Evolutionary conservation across 192 early-diverging fungal species (phyloP).

Genomic region (Linnemannia exigua): DNA sequence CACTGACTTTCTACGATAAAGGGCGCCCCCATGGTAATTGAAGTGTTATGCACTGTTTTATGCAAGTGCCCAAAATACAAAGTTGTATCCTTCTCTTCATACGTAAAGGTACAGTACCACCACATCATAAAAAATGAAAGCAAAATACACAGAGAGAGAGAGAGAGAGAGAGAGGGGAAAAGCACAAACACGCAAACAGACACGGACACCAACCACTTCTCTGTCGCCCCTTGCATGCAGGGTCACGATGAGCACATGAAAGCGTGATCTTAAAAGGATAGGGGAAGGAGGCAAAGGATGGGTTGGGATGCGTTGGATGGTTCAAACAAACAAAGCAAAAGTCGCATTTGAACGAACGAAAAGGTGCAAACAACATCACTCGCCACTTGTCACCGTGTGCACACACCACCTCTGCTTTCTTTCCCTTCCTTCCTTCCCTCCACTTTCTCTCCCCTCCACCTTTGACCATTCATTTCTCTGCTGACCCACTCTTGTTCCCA

Average conservation of each 20-base stretch:
- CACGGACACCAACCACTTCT: not conserved
- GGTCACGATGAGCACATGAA: constrained; percentile 35
- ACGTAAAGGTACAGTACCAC: not conserved
- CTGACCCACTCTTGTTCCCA: not conserved
- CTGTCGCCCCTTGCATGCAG: constrained; percentile 12
- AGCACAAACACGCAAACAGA: not conserved
- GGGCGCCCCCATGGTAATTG: not conserved
- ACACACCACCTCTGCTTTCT: not conserved
- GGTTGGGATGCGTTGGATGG: not conserved
- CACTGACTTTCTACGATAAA: not conserved
- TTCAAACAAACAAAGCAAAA: not conserved
- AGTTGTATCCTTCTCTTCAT: not conserved
- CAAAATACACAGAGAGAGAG: not conserved
- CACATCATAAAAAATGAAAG: not conserved
- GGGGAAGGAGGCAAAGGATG: not conserved
- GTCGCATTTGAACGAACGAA: not conserved
- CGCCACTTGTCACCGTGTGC: not conserved
- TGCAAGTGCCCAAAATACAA: not conserved
- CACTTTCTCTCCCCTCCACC: not conserved
- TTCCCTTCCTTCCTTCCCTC: not conserved
- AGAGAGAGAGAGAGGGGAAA: no score
- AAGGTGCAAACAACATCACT: constrained; percentile 1
- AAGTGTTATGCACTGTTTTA: not conserved
- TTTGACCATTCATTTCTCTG: not conserved
- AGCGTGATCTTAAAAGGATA: constrained; percentile 6